Evolutionary conservation across 164 flowering plant genomes (phyloP), one percentile per base, ranked within the genome.

Genomic region (Vitis riparia): DNA sequence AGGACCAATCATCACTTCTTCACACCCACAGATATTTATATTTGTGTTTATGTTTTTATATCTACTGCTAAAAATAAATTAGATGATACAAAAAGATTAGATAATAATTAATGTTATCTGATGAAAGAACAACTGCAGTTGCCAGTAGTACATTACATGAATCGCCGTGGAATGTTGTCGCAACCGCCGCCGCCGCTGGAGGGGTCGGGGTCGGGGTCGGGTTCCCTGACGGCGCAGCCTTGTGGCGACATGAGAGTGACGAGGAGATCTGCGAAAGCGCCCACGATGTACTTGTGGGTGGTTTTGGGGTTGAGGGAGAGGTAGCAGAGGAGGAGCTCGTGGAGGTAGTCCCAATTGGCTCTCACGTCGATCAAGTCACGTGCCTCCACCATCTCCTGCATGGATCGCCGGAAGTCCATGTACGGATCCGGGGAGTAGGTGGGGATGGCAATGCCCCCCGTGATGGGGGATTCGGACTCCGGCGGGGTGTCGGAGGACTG

Each of bases 311-410:
- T 88, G 29, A 88, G 68, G 0, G 83, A 71, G 0, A 88, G 82
- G 44, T 87, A 88, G 62, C 87, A 86, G 71, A 76, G 65, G 11
- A 89, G 81, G 5, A 89, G 84, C 77, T 89, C 87, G 29, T 89
- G 88, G 76, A 89, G 72, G 60, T 74, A 74, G 0, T 85, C 87
- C 89, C 91, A 87, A 19, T 78, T 77, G 47, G 80, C 75, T 44
- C 61, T 70, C 17, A 75, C 81, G 57, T 81, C 86, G 11, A 12
- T 27, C 55, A 76, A 5, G 11, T 68, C 84, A 63, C 86, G 79
- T 17, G 93, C 88, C 55, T 86, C 95, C 77, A 91, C 92, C 97
- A 94, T 94, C 78, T 94, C 98, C 72, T 92, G 88, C 98, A 94
- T 94, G 19, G 98, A 94, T 47, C 83, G 79, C 65, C 93, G 77